These are phyloP conservation scores for Croton laevigatus DNA, from an alignment of 441 rosid genomes.

Conservation along the genomic window DNA sequence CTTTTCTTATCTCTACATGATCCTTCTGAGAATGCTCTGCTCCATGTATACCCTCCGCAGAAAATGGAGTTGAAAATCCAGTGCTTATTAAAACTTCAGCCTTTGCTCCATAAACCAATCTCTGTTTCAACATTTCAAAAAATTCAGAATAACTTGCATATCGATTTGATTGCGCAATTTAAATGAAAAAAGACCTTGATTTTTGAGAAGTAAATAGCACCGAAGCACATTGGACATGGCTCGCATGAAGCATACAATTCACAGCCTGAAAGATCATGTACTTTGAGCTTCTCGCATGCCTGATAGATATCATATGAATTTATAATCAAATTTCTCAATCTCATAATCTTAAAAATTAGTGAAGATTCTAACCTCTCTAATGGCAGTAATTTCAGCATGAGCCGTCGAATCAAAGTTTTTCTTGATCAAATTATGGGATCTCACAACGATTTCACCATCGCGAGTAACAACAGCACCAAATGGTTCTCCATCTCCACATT, in stretches of 20 bases:
- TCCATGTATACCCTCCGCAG: constrained; percentile 71
- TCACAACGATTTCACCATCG: constrained; percentile 63
- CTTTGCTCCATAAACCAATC: constrained; percentile 75
- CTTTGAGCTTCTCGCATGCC: constrained; percentile 91
- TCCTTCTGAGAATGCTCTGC: constrained; percentile 29
- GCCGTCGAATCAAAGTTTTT: constrained; percentile 84
- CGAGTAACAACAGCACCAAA: constrained; percentile 89
- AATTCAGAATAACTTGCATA: neutral
- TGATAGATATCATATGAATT: constrained; percentile 24
- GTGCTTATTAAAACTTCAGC: constrained; percentile 84
- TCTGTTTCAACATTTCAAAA: constrained; percentile 32
- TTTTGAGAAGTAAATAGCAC: constrained; percentile 90
- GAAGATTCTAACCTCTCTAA: constrained; percentile 63
- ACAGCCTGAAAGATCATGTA: constrained; percentile 79
- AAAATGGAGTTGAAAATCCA: constrained; percentile 31
- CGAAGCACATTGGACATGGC: constrained; percentile 97
- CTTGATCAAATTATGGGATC: constrained; percentile 92
- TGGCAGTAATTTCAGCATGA: constrained; percentile 94
- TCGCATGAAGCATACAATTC: constrained; percentile 92
- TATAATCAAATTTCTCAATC: too few species aligned
- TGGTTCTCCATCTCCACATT: constrained; percentile 91
- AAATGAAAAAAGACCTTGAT: constrained; percentile 46
- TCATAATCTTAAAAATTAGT: too few species aligned
- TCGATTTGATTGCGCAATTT: too few species aligned
- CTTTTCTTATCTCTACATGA: constrained; percentile 62